Base-by-base conservation (phyloP, 768 basidiomycete species). In the Podaxis sp. region DNA sequence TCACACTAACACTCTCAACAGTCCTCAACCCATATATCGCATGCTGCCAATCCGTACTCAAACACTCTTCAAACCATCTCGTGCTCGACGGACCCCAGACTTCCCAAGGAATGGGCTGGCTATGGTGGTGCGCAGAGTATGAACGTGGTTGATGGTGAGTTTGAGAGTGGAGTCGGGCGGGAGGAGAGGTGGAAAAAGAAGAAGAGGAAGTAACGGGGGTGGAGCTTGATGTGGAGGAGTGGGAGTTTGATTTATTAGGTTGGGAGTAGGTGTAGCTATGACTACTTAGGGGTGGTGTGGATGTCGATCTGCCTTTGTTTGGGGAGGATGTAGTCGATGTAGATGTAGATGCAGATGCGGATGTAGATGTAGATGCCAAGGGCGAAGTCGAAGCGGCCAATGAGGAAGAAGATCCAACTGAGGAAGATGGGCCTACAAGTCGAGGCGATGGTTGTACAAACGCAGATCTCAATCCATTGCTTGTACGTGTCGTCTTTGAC, bases 11-110 rank as follows among this genome's bases (percentile, higher is more conserved):
- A 64, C 77, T 80, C 64, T 84, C 84, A 8, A 81, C 77, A 5
- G 83, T 80, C 24, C 82, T 73, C 60, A 81, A 71, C 5, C 84
- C 84, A 66, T 82, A 82, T 30, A 83, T 74, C 20, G 83, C 80
- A 65, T 84, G 80, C 68, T 85, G 82, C 83, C 83, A 84, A 66
- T 86, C 82, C 4, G 80, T 82, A 67, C 75, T 80, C 48, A 81
- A 67, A 53, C 73, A 73, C 66, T 83, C 82, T 58, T 77, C 74
- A 65, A 85, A 85, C 84, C 84, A 85, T 11, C 84, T 79, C 8
- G 84, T 84, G 66, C 74, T 79, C 37, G 71, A 68, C 1, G 82
- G 81, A 12, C 84, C 84, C 84, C 84, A 85, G 20, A 73, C 71
- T 6, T 78, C 74, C 83, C 83, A 85, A 2, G 79, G 75, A 33